Evolutionary conservation across 129 eudicot species (phyloP), one percentile per base, ranked within the genome.

Genomic region (Tanacetum coccineum): DNA sequence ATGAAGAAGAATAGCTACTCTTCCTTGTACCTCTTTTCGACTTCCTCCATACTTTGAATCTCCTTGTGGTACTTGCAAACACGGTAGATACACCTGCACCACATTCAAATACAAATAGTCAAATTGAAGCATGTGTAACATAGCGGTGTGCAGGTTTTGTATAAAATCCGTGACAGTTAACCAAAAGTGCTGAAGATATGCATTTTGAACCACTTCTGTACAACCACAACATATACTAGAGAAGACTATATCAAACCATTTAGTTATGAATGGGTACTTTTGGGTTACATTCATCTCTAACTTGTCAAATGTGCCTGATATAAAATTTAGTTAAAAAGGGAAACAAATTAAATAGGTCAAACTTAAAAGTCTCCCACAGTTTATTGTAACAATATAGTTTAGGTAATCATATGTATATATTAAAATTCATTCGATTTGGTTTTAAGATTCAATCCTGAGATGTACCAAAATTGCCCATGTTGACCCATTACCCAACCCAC

Each of bases 21-120:
- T 36, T 86, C 91, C 74, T 90, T 90, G 85, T 75, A 76, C 74
- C 97, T 86, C 95, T 90, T 90, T 75, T 84, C 97, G n/a, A 82
- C 79, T 82, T 84, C 85, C 77, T 90, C 97, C 85, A 90, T 62
- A 78, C 83, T 81, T 22, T 74, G 72, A 50, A 90, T 80, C 74
- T 90, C 97, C 72, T 76, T 86, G 83, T 84, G 22, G 79, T 81
- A 90, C 82, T 84, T 86, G 80, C 91, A 84, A 20, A 90, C 67
- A 58, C 94, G 96, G 68, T 84, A 88, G 74, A 86, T 78, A 67
- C 94, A 91, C 97, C 96, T 91, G 69, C 59, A 80, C 9, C 61
- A 13, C 39, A 76, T 55, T 45, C 36, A 69, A 17, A 65, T 66
- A 17, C 13, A 56, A 25, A 55, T 39, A 28, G 5, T 55, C 58